Evolutionary conservation across 805 yeast genomes (phyloP).

Genomic region (Saccharomycopsis babjevae): DNA sequence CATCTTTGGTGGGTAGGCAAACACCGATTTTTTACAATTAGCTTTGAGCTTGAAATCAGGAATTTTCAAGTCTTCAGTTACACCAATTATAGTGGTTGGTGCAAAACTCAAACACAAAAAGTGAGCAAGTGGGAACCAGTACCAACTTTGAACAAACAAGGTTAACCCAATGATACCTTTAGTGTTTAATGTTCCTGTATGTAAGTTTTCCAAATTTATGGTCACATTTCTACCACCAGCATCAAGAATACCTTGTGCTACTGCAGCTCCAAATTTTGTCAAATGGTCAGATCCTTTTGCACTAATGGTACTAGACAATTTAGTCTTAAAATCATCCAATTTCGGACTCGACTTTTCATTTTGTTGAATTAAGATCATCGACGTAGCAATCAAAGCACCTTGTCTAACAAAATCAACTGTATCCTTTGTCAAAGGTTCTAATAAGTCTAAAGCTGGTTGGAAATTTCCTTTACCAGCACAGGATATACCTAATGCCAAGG

Average conservation of each 20-base stretch:
- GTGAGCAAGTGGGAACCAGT: constrained; percentile 96
- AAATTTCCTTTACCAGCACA: constrained; percentile 86
- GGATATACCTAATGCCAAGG: constrained; percentile 92
- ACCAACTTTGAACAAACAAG: constrained; percentile 90
- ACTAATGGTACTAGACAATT: constrained; percentile 62
- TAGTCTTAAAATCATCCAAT: constrained; percentile 66
- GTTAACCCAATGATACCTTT: constrained; percentile 89
- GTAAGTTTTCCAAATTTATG: constrained; percentile 75
- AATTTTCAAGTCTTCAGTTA: constrained; percentile 72
- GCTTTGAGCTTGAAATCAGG: constrained; percentile 78
- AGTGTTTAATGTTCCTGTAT: constrained; percentile 82
- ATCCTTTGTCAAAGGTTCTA: constrained; percentile 88
- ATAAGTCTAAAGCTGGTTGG: constrained; percentile 79
- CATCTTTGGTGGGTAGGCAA: constrained; percentile 82
- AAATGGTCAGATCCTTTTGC: constrained; percentile 93
- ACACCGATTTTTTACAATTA: constrained; percentile 67
- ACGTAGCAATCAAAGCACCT: constrained; percentile 86
- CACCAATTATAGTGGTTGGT: constrained; percentile 85
- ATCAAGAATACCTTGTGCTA: constrained; percentile 95
- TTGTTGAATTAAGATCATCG: constrained; percentile 84
- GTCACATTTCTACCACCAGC: constrained; percentile 97
- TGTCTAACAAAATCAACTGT: constrained; percentile 96
- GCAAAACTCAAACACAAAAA: constrained; percentile 84
- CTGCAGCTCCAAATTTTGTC: constrained; percentile 95
- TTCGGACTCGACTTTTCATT: constrained; percentile 76